Evolutionary conservation across 208 protist species (phyloP).

Genomic region (Acanthamoeba sp.): DNA sequence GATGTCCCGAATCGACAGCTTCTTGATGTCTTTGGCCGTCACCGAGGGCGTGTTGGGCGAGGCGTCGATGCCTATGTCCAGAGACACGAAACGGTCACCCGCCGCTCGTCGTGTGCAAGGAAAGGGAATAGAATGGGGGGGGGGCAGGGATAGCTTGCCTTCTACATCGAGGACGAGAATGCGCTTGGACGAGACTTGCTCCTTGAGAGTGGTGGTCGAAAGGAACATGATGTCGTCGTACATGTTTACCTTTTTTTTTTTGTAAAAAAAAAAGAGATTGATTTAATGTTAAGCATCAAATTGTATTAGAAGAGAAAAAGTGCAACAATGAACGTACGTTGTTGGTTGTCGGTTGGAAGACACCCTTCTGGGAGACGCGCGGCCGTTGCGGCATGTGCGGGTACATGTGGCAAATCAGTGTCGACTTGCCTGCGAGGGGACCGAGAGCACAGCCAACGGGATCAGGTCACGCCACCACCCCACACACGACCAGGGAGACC

Average conservation of each 20-base stretch:
- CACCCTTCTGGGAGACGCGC: constrained; percentile 43
- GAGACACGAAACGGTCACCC: no score
- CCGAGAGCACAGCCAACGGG: background rate
- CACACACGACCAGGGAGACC: no score
- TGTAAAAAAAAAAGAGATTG: background rate
- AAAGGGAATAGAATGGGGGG: background rate
- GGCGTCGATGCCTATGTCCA: constrained; percentile 14
- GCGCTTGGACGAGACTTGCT: constrained; percentile 26
- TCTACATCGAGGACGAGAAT: constrained; percentile 27
- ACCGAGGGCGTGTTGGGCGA: constrained; percentile 23
- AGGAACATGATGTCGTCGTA: constrained; percentile 63
- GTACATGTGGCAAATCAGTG: constrained; percentile 60
- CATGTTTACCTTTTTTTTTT: constrained; percentile 46
- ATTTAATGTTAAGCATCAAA: background rate
- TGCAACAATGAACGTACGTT: background rate
- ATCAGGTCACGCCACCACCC: no score
- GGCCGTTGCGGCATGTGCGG: constrained; percentile 51
- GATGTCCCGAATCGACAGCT: constrained; percentile 34
- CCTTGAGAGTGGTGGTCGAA: constrained; percentile 2
- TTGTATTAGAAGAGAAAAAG: background rate
- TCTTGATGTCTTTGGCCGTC: constrained; percentile 13
- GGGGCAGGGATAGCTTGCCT: background rate
- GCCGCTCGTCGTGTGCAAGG: background rate
- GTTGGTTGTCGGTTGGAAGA: constrained; percentile 48
- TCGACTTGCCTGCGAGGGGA: constrained; percentile 22